Evolutionary conservation across 1,284 basidiomycete species (phyloP).

Genomic region (Melampsora larici-populina): DNA sequence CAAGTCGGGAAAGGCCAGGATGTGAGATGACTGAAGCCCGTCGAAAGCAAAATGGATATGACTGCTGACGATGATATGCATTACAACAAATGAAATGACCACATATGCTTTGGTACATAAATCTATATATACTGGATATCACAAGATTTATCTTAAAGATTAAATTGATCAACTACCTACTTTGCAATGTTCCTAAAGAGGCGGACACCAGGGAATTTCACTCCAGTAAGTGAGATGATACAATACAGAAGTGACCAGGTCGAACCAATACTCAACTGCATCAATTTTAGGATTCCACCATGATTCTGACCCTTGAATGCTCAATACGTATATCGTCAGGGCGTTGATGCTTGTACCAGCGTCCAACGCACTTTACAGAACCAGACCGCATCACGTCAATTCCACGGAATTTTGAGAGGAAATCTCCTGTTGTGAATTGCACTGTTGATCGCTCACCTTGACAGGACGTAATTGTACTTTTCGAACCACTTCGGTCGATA

Average conservation of each 20-base stretch:
- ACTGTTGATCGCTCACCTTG: background rate
- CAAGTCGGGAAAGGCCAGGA: too few relatives aligned
- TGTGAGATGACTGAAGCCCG: too few relatives aligned
- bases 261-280: slow-evolving; percentile 30
- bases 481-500: slow-evolving; percentile 50
- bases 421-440: background rate
- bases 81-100: background rate
- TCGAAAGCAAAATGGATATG: too few relatives aligned
- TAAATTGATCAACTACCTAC: background rate
- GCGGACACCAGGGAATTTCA: background rate
- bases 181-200: slow-evolving; percentile 18
- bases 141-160: background rate
- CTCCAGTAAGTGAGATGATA: background rate
- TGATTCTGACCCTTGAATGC: slow-evolving; percentile 30
- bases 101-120: background rate
- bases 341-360: slow-evolving; percentile 51
- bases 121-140: background rate
- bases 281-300: slow-evolving; percentile 40
- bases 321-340: slow-evolving; percentile 49
- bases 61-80: background rate
- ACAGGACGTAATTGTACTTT: slow-evolving; percentile 47
- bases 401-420: slow-evolving; percentile 23
- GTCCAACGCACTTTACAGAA: slow-evolving; percentile 46
- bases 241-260: background rate
- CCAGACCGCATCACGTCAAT: background rate